Evolutionary conservation across 2,329 filamentous ascomycete species (phyloP).

Genomic region (Aureobasidium leucospermi): DNA sequence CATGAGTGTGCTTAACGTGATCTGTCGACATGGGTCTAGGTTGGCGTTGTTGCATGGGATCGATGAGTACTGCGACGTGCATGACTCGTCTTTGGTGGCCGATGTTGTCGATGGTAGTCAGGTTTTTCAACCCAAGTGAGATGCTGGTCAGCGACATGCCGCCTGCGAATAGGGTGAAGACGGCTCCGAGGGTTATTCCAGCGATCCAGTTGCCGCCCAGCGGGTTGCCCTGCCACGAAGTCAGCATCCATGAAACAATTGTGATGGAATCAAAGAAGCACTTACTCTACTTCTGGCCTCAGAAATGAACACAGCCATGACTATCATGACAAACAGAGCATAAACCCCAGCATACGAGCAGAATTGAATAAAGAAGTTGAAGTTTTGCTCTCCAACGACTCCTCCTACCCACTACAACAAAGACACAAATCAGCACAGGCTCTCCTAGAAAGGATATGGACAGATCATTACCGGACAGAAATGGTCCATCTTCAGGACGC

Average conservation of each 20-base stretch:
- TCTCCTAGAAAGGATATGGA: background rate
- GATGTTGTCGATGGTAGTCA: conserved; percentile 78
- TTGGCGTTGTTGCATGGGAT: conserved; percentile 9
- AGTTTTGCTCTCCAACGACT: conserved; percentile 75
- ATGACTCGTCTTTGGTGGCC: conserved; percentile 54
- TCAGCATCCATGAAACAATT: background rate
- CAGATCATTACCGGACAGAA: conserved; percentile 58
- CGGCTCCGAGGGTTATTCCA: conserved; percentile 55
- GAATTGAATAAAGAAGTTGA: conserved; percentile 92
- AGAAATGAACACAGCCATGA: conserved; percentile 57
- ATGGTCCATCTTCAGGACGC: conserved; percentile 87
- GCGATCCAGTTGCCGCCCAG: conserved; percentile 58
- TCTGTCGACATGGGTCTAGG: conserved; percentile 3
- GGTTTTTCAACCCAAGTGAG: conserved; percentile 63
- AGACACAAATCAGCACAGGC: background rate
- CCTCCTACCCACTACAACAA: conserved; percentile 61
- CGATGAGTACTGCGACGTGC: conserved; percentile 68
- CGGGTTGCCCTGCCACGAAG: background rate
- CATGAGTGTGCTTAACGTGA: background rate
- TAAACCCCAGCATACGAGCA: conserved; percentile 64
- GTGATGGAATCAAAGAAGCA: background rate
- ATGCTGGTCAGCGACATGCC: conserved; percentile 70
- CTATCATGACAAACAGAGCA: conserved; percentile 56
- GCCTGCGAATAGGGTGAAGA: conserved; percentile 75
- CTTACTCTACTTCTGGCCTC: conserved; percentile 44